Conservation (phyloP, 2,329 filamentous ascomycete species). For the Aureobasidium sp. region DNA sequence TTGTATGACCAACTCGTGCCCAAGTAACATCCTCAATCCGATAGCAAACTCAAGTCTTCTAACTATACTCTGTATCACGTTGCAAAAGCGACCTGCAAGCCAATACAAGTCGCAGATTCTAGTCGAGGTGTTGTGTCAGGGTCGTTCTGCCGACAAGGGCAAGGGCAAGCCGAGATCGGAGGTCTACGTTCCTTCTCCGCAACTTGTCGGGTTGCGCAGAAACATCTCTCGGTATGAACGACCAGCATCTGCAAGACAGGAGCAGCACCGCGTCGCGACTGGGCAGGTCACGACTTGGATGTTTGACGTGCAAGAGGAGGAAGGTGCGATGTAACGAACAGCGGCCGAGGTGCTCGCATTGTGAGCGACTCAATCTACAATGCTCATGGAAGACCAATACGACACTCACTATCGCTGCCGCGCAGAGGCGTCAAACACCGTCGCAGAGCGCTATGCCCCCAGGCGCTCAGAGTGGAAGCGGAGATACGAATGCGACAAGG, state of each 20-base stretch:
- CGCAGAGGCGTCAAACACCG: not conserved
- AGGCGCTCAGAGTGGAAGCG: not conserved
- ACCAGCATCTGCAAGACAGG: not conserved
- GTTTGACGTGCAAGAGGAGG: slow-evolving; percentile 32
- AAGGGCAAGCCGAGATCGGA: not conserved
- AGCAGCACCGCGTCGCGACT: not conserved
- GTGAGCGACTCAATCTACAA: slow-evolving; percentile 43
- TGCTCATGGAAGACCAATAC: slow-evolving; percentile 38
- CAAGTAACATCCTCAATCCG: no score
- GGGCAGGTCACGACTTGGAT: not conserved
- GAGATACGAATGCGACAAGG: not conserved
- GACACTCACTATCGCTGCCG: not conserved
- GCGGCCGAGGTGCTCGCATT: slow-evolving; percentile 44
- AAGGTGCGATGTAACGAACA: slow-evolving; percentile 49
- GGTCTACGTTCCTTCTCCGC: not conserved
- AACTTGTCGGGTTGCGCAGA: no score
- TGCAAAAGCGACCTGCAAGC: no score
- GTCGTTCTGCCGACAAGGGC: not conserved
- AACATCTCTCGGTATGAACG: not conserved
- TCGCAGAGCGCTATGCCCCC: not conserved
- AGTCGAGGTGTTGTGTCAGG: not conserved
- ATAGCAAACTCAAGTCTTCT: no score
- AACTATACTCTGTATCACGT: no score
- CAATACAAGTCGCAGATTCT: no score
- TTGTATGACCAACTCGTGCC: no score